phyloP scores from a whole-genome alignment of 2,329 filamentous ascomycete genomes.

The Exophiala bonariae region DNA sequence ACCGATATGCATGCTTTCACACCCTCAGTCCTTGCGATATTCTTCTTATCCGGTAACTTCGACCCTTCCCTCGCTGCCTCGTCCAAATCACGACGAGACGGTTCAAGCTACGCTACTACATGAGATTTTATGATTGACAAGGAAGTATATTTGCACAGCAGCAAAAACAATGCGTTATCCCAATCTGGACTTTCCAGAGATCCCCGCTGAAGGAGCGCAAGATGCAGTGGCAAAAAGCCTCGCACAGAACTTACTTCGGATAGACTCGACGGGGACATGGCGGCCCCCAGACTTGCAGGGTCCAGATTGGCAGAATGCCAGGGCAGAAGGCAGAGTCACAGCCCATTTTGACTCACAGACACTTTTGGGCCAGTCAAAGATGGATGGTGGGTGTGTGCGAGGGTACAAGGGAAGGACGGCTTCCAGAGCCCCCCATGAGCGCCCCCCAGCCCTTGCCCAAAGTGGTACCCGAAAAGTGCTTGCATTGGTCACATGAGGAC shows the following conservation, averaged over 20 bases:
- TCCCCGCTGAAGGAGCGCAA: slow-evolving; percentile 3
- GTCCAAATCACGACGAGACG: too few species aligned
- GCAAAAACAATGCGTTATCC: too few species aligned
- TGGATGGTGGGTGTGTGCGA: neutral
- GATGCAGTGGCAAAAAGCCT: slow-evolving; percentile 13
- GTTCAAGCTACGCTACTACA: too few species aligned
- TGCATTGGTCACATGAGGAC: slow-evolving; percentile 23
- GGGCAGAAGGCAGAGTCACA: slow-evolving; percentile 7
- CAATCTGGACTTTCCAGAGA: too few species aligned
- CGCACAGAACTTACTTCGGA: slow-evolving; percentile 5
- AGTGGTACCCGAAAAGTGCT: slow-evolving; percentile 9
- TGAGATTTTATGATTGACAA: too few species aligned
- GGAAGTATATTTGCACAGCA: too few species aligned
- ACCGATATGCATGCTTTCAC: neutral
- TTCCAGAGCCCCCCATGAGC: too few species aligned
- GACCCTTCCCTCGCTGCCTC: too few species aligned
- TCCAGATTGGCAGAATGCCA: slow-evolving; percentile 11
- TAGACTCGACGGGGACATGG: too few species aligned
- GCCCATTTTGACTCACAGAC: slow-evolving; percentile 10
- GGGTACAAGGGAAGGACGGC: neutral
- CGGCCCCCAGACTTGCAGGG: slow-evolving; percentile 15
- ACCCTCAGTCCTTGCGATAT: too few species aligned
- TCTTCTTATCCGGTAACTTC: too few species aligned
- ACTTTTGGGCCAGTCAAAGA: slow-evolving; percentile 4
- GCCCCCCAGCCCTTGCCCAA: too few species aligned